These are phyloP conservation scores for Vicia villosa DNA, from an alignment of 306 rosid species.

Conservation along the genomic window DNA sequence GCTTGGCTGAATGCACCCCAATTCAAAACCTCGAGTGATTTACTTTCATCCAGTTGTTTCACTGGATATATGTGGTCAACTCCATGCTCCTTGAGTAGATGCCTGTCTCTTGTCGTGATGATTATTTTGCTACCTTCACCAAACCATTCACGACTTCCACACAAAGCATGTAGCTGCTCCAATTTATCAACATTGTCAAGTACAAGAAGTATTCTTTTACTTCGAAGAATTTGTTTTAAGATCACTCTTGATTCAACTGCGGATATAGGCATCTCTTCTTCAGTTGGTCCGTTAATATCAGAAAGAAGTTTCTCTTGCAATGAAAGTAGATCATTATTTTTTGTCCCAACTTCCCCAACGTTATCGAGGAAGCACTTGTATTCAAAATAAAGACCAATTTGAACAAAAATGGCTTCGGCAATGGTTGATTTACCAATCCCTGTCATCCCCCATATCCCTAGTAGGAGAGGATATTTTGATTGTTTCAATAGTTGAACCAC, in stretches of 20 bases:
- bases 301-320: conserved; percentile 15
- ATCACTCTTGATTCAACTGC: background rate
- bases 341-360: background rate
- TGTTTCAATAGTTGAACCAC: background rate
- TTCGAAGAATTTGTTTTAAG: background rate
- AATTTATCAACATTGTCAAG: conserved; percentile 23
- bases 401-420: background rate
- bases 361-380: background rate
- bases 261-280: background rate
- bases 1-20: conserved; percentile 17
- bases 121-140: too few relatives aligned
- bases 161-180: conserved; percentile 24
- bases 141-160: too few relatives aligned
- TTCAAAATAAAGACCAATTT: background rate
- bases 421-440: conserved; percentile 10
- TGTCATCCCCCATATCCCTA: too few relatives aligned
- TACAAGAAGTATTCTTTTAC: conserved; percentile 20
- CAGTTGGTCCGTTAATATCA: background rate
- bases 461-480: background rate
- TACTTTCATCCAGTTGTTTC: background rate
- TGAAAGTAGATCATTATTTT: background rate
- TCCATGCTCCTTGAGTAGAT: background rate
- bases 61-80: background rate
- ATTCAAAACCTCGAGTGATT: background rate
- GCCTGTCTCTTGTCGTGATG: conserved; percentile 24